Conservation (phyloP, 148 eudicot species). For the Linanthus parryae region DNA sequence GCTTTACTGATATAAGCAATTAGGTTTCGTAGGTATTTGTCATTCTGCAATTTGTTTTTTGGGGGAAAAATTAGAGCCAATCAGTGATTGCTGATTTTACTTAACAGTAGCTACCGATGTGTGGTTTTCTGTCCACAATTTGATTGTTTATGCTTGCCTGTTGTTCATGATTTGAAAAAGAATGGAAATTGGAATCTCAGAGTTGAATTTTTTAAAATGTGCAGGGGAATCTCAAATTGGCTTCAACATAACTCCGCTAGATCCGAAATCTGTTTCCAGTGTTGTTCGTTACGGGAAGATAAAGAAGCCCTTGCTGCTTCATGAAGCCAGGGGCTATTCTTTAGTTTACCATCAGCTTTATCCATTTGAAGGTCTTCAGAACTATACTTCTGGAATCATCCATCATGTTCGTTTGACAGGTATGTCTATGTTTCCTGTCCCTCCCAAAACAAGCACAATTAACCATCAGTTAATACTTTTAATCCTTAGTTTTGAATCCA, state of each 20-base stretch:
- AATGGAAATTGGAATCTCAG: neutral
- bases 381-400: conserved; percentile 95
- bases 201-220: conserved; percentile 7
- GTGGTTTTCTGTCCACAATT: too few species aligned
- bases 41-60: too few species aligned
- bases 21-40: too few species aligned
- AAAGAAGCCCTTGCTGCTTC: conserved; percentile 26
- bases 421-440: conserved; percentile 8
- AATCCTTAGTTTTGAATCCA: too few species aligned
- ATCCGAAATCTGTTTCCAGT: conserved; percentile 63
- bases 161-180: too few species aligned
- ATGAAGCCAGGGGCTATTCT: conserved; percentile 68
- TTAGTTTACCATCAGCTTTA: conserved; percentile 83
- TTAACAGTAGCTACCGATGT: too few species aligned
- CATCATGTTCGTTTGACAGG: conserved; percentile 95
- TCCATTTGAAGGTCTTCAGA: conserved; percentile 88
- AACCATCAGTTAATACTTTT: too few species aligned
- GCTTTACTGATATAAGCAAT: too few species aligned
- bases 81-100: too few species aligned
- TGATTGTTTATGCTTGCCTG: too few species aligned
- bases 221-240: conserved; percentile 98
- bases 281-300: conserved; percentile 62
- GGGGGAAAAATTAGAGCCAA: too few species aligned
- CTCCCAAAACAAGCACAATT: too few species aligned
- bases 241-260: conserved; percentile 51